These are phyloP conservation scores for Proliferodiscus dingleyae DNA, from an alignment of 2,329 filamentous ascomycete genomes.

Conservation along the genomic window DNA sequence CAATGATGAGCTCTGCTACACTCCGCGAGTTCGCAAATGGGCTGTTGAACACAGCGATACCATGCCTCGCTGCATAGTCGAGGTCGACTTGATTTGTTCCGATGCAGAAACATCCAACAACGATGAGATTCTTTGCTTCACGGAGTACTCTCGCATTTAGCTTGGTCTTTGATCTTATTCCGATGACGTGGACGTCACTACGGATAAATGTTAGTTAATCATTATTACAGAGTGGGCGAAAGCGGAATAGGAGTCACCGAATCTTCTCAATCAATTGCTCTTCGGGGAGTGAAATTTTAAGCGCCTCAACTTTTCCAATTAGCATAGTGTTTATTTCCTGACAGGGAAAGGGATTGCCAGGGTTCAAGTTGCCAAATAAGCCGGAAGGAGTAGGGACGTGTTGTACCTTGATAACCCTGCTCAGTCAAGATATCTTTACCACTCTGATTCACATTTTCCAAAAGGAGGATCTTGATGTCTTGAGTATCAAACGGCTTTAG, in stretches of 20 bases:
- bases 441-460: constrained; percentile 94
- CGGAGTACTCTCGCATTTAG: constrained; percentile 78
- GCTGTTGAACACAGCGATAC: constrained; percentile 98
- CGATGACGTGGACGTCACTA: constrained; percentile 93
- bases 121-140: constrained; percentile 89
- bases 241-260: constrained; percentile 48
- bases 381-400: too few relatives aligned
- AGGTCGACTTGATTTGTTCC: constrained; percentile 95
- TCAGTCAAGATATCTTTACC: constrained; percentile 74
- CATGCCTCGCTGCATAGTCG: constrained; percentile 72
- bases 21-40: constrained; percentile 97
- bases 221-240: constrained; percentile 2
- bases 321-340: too few relatives aligned
- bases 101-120: constrained; percentile 98
- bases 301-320: constrained; percentile 59
- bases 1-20: constrained; percentile 93
- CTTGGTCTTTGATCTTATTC: constrained; percentile 97
- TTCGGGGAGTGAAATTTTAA: constrained; percentile 86
- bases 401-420: constrained; percentile 74
- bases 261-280: constrained; percentile 97
- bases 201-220: constrained; percentile 15
- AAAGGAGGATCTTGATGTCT: constrained; percentile 90
- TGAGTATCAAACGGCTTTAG: constrained; percentile 93
- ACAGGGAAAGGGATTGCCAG: too few relatives aligned
- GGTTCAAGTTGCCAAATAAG: too few relatives aligned